A percentile compares a stretch with the other conserved stretches of the same genome.
phyloP scores from a whole-genome alignment of 139 green algal species.

The Haematococcus sp. region DNA sequence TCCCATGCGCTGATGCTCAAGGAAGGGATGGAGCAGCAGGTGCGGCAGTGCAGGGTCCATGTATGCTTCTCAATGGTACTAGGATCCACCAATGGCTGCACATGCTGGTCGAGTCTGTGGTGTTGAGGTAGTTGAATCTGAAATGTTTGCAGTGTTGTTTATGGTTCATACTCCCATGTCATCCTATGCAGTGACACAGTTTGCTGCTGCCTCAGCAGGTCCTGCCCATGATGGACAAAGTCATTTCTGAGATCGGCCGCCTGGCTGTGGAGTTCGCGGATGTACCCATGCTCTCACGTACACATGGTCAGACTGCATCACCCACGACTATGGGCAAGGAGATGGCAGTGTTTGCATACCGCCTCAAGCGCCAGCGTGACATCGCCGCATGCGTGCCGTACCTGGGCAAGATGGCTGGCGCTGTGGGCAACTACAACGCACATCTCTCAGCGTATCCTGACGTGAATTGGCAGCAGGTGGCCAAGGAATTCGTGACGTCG shows the following conservation, averaged over 20 bases:
- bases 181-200: background rate
- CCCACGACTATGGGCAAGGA: conserved; percentile 99
- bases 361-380: conserved; percentile 65
- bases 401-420: conserved; percentile 93
- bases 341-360: conserved; percentile 93
- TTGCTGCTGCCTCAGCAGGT: conserved; percentile 48
- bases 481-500: conserved; percentile 44
- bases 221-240: conserved; percentile 84
- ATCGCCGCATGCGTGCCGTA: conserved; percentile 57
- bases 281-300: conserved; percentile 93
- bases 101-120: background rate
- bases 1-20: conserved; percentile 94
- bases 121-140: background rate
- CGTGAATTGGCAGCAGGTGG: conserved; percentile 88
- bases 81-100: background rate
- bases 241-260: conserved; percentile 67
- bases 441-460: conserved; percentile 93
- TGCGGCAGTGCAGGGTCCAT: conserved; percentile 17
- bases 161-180: background rate
- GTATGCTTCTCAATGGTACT: background rate
- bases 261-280: conserved; percentile 81
- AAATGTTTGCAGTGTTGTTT: no score
- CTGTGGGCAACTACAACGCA: conserved; percentile 99
- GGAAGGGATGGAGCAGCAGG: conserved; percentile 69
- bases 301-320: conserved; percentile 95